Percentiles rank a stretch among this genome's conserved stretches.
Evolutionary conservation across 179 eudicot genomes (phyloP).

Genomic region (Spergularia azorica): DNA sequence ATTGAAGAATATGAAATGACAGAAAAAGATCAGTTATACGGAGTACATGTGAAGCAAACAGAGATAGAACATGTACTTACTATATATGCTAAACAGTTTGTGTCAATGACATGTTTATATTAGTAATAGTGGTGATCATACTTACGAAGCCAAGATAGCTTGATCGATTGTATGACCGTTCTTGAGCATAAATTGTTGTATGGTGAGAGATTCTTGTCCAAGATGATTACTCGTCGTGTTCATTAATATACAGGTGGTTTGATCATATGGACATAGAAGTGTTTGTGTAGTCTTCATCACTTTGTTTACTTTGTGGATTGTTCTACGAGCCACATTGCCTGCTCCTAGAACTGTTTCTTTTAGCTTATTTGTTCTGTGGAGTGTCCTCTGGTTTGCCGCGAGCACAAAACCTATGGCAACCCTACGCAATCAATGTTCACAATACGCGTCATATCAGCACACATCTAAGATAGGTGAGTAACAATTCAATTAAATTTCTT

Average conservation of each 20-base stretch:
- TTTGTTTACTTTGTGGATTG: slow-evolving; percentile 46
- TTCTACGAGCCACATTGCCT: slow-evolving; percentile 45
- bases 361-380: slow-evolving; percentile 42
- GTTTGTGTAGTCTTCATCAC: slow-evolving; percentile 42
- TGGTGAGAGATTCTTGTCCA: slow-evolving; percentile 44
- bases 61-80: too few species aligned
- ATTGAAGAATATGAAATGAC: neutral
- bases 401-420: slow-evolving; percentile 50
- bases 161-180: slow-evolving; percentile 39
- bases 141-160: slow-evolving; percentile 59
- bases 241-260: slow-evolving; percentile 37
- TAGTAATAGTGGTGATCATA: too few species aligned
- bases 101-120: too few species aligned
- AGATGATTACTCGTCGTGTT: slow-evolving; percentile 48
- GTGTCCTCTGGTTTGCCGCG: slow-evolving; percentile 42
- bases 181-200: slow-evolving; percentile 39
- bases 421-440: slow-evolving; percentile 37
- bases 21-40: neutral
- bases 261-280: slow-evolving; percentile 56
- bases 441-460: neutral
- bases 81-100: too few species aligned
- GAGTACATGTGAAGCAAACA: too few species aligned
- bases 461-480: too few species aligned
- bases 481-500: too few species aligned
- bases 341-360: slow-evolving; percentile 51